These are phyloP conservation scores for Coemansia sp. DNA, from an alignment of 192 early-diverging fungal species.

Conservation along the genomic window DNA sequence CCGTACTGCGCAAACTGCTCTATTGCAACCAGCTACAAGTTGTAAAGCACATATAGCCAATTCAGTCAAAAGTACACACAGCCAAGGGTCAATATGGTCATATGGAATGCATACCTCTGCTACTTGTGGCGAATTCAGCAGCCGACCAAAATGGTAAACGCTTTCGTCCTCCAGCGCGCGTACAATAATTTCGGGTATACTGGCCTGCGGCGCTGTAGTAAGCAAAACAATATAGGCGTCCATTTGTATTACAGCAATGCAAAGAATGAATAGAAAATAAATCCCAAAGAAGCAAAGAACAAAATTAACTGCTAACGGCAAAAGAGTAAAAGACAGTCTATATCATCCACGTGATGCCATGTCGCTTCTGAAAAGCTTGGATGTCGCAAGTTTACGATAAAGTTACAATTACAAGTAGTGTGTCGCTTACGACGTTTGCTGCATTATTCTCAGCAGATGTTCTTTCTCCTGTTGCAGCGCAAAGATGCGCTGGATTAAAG, in stretches of 20 bases:
- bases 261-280: conserved; percentile 1
- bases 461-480: conserved; percentile 6
- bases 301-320: background rate
- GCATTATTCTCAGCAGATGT: background rate
- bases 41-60: background rate
- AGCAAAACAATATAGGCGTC: conserved; percentile 18
- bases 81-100: background rate
- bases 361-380: too few relatives aligned
- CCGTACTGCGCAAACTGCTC: conserved; percentile 24
- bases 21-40: conserved; percentile 26
- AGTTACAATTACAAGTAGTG: too few relatives aligned
- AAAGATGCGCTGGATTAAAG: conserved; percentile 3
- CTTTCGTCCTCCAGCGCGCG: conserved; percentile 23
- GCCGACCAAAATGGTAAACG: conserved; percentile 40
- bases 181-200: conserved; percentile 20
- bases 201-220: conserved; percentile 8
- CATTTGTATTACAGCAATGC: conserved; percentile 14
- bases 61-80: background rate
- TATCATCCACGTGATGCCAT: too few relatives aligned
- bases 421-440: background rate
- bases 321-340: background rate
- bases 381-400: too few relatives aligned
- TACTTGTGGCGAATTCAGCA: conserved; percentile 32
- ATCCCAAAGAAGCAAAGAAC: background rate
- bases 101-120: conserved; percentile 25